These are phyloP conservation scores for Sporothrix mexicana DNA, from an alignment of 2,329 filamentous ascomycete genomes.

Conservation along the genomic window DNA sequence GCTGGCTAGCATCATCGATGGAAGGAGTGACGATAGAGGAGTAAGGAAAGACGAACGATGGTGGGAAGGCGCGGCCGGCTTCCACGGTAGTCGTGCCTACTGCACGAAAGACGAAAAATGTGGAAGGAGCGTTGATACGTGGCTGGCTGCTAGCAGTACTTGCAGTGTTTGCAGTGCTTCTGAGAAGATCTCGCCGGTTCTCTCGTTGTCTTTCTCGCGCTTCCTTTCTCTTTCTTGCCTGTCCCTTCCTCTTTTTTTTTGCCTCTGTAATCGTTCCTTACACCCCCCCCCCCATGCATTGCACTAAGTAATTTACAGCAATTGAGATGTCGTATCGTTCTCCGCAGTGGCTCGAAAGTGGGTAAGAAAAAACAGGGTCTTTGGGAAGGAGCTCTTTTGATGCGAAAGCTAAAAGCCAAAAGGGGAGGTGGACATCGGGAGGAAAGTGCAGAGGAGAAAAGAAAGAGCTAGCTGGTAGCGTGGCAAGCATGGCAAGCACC, in stretches of 20 bases:
- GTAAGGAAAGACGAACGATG: background rate
- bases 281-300: background rate
- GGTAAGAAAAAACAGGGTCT: conserved; percentile 16
- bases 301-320: conserved; percentile 7
- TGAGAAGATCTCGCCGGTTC: too few species aligned
- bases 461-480: conserved; percentile 3
- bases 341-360: conserved; percentile 13
- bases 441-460: background rate
- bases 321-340: conserved; percentile 22
- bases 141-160: too few species aligned
- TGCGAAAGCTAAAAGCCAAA: background rate
- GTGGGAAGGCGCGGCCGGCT: conserved; percentile 19
- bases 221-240: background rate
- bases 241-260: background rate
- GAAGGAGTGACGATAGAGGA: background rate
- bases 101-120: background rate
- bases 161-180: too few species aligned
- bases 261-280: background rate
- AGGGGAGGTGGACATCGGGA: background rate
- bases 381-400: background rate
- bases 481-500: background rate
- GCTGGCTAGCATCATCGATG: background rate
- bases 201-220: background rate
- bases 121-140: too few species aligned
- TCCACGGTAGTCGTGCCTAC: background rate